Percentiles rank a stretch among this genome's conserved stretches.
Evolutionary conservation across 495 filamentous ascomycete genomes (phyloP).

Genomic region (Filosporella fistucella): DNA sequence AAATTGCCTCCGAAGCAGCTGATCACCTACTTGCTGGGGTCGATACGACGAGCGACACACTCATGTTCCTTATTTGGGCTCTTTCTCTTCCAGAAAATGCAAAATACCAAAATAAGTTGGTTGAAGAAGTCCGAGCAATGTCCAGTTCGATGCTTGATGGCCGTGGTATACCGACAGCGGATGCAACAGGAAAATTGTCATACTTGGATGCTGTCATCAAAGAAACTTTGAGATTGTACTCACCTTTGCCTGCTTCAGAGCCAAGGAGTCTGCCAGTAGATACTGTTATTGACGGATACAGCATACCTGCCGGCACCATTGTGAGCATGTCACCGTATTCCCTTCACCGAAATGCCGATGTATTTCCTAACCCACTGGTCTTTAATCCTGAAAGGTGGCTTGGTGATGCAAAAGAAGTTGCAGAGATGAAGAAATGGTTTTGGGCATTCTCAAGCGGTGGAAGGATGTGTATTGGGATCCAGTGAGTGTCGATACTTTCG

Average conservation of each 20-base stretch:
- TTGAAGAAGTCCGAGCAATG: slow-evolving; percentile 56
- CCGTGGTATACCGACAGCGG: slow-evolving; percentile 21
- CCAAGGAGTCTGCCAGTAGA: slow-evolving; percentile 61
- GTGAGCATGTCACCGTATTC: slow-evolving; percentile 64
- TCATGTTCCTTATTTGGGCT: slow-evolving; percentile 69
- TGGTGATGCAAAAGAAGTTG: slow-evolving; percentile 14
- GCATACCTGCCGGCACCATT: slow-evolving; percentile 55
- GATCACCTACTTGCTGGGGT: slow-evolving; percentile 65
- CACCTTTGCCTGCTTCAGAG: slow-evolving; percentile 70
- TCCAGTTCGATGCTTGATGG: slow-evolving; percentile 21
- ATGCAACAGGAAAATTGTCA: slow-evolving; percentile 58
- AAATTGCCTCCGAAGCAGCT: slow-evolving; percentile 52
- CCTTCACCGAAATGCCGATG: slow-evolving; percentile 58
- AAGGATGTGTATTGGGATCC: slow-evolving; percentile 28
- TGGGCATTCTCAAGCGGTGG: slow-evolving; percentile 28
- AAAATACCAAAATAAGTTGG: slow-evolving; percentile 53
- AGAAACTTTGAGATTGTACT: slow-evolving; percentile 71
- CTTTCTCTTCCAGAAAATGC: slow-evolving; percentile 48
- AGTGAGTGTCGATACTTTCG: slow-evolving; percentile 25
- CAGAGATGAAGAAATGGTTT: slow-evolving; percentile 41
- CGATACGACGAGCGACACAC: slow-evolving; percentile 69
- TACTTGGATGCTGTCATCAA: slow-evolving; percentile 68
- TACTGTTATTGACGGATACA: slow-evolving; percentile 43
- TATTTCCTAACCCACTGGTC: slow-evolving; percentile 47
- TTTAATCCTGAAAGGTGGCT: slow-evolving; percentile 27